A percentile compares a stretch with the other conserved stretches of the same genome.
Evolutionary conservation across 129 eudicot genomes (phyloP).

Genomic region (Pittosporum tobira): DNA sequence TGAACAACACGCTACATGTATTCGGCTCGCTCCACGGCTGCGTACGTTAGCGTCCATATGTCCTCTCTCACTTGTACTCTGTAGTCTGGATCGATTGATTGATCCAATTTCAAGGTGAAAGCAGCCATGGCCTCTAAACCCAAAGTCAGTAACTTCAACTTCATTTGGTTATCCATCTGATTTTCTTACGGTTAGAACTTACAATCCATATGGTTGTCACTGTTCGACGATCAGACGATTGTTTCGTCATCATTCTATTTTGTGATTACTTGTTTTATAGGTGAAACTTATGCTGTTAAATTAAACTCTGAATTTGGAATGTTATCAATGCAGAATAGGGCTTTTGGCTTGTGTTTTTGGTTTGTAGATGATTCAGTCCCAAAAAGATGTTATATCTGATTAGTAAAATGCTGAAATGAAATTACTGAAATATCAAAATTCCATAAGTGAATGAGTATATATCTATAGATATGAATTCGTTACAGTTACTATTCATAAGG

Average conservation of each 20-base stretch:
- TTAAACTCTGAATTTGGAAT: too few relatives aligned
- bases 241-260: not conserved
- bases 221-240: not conserved
- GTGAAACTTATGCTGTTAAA: too few relatives aligned
- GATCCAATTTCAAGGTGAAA: not conserved
- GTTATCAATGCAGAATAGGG: too few relatives aligned
- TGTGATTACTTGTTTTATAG: not conserved
- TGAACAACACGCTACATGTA: not conserved
- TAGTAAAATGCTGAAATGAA: too few relatives aligned
- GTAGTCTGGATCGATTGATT: not conserved
- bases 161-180: not conserved
- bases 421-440: too few relatives aligned
- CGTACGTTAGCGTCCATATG: not conserved
- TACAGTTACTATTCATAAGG: too few relatives aligned
- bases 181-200: not conserved
- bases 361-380: too few relatives aligned
- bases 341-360: too few relatives aligned
- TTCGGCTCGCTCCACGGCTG: not conserved
- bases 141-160: constrained; percentile 16
- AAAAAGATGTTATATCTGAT: too few relatives aligned
- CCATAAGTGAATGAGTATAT: too few relatives aligned
- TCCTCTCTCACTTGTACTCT: not conserved
- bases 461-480: too few relatives aligned
- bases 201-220: not conserved
- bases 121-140: constrained; percentile 29